phyloP scores from a whole-genome alignment of 2,329 filamentous ascomycete species.

The Trichoderma sp. region DNA sequence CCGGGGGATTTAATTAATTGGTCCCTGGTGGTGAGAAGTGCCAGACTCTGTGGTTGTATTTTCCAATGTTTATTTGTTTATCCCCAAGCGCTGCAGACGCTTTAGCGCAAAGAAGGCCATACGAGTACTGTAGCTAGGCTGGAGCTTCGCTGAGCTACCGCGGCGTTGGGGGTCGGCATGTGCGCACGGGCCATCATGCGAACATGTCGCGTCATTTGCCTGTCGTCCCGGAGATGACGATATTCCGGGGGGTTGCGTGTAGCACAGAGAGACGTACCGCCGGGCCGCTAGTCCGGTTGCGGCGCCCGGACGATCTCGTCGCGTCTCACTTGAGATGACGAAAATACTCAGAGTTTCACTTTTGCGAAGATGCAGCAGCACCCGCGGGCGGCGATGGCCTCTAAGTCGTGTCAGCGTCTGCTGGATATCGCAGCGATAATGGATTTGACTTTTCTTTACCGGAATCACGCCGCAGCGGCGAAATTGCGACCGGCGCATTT shows the following conservation, averaged over 20 bases:
- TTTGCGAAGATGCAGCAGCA: conserved; percentile 8
- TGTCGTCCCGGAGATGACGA: conserved; percentile 38
- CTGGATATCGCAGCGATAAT: not conserved
- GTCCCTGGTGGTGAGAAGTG: not conserved
- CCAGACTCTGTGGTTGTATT: not conserved
- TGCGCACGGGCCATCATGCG: conserved; percentile 27
- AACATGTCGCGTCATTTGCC: conserved; percentile 21
- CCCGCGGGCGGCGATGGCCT: not conserved
- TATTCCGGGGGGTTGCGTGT: conserved; percentile 24
- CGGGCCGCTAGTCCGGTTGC: conserved; percentile 19
- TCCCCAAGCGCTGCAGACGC: conserved; percentile 24
- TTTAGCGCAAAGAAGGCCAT: conserved; percentile 16
- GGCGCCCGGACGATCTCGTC: conserved; percentile 6
- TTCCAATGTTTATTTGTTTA: conserved; percentile 38
- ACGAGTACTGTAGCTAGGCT: not conserved
- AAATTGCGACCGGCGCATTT: not conserved
- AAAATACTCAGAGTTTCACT: not conserved
- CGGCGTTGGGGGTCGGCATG: conserved; percentile 22
- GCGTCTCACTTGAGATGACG: conserved; percentile 23
- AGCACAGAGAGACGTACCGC: not conserved
- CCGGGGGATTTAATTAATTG: conserved; percentile 16
- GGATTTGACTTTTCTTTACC: not conserved
- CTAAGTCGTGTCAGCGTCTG: not conserved
- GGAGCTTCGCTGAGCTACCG: conserved; percentile 7
- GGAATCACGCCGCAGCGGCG: not conserved